phyloP scores from a whole-genome alignment of 805 yeast genomes.

The Monosporozyma siamensis region DNA sequence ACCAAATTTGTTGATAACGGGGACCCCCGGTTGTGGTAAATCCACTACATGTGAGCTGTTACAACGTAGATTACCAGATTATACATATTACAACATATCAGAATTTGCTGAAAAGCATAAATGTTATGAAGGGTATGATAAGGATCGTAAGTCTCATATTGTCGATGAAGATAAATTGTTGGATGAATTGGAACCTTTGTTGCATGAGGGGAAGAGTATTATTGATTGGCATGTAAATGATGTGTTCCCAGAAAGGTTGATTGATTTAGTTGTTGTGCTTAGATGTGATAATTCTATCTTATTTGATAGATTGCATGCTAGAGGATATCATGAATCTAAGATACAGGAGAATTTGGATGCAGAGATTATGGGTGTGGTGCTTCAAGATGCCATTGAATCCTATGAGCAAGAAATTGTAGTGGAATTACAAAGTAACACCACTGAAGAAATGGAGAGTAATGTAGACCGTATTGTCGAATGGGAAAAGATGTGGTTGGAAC shows the following conservation, averaged over 20 bases:
- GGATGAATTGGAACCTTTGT: conserved; percentile 68
- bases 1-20: conserved; percentile 83
- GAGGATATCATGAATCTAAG: conserved; percentile 75
- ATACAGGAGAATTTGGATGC: conserved; percentile 89
- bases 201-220: conserved; percentile 78
- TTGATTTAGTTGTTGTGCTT: conserved; percentile 86
- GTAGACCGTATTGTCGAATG: conserved; percentile 67
- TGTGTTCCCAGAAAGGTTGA: conserved; percentile 82
- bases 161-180: conserved; percentile 87
- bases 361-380: conserved; percentile 89
- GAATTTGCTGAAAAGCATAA: conserved; percentile 71
- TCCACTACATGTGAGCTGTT: conserved; percentile 26
- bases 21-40: conserved; percentile 67
- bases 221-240: conserved; percentile 98
- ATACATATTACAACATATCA: conserved; percentile 53
- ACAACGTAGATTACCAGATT: conserved; percentile 31
- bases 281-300: conserved; percentile 64
- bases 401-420: conserved; percentile 77
- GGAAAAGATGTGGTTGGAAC: conserved; percentile 65
- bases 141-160: conserved; percentile 71
- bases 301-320: conserved; percentile 62
- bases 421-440: conserved; percentile 61
- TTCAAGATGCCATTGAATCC: conserved; percentile 77
- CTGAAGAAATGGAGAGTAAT: conserved; percentile 75
- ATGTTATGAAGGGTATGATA: conserved; percentile 79